Base-by-base conservation (phyloP, 2,329 filamentous ascomycete species). In the Malbranchea zuffiana region DNA sequence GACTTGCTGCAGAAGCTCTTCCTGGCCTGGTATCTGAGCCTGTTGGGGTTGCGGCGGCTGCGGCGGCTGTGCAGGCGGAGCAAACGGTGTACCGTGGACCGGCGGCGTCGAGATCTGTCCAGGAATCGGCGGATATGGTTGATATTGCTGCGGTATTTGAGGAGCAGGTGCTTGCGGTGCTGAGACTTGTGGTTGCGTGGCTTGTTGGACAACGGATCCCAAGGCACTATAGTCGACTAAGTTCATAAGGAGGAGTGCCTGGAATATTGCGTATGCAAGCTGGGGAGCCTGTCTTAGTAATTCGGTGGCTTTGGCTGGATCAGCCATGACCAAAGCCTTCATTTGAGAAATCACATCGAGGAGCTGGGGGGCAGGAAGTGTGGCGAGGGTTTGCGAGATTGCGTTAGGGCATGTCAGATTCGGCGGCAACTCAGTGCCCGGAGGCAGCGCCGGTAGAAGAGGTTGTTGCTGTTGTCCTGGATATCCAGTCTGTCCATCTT, bases 271-370 rank as follows among this genome's bases (percentile, higher is more conserved):
- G 52, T 93, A 96, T 3, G 84, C 78, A 29, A 98, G 76, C 62
- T 98, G 90, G 0, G 90, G 90, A 1, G 87, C 86, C 63, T 88
- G 81, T 44, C 80, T 72, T 27, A 98, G 74, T 26, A 96, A 75
- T 53, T 93, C 84, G 0, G 80, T 86, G 3, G 87, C 87, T 54
- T 85, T 82, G 13, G 73, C 71, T 2, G 88, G 86, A 50, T 96
- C 86, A 16, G 72, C 75, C 34, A 77, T 75, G n/a, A 84, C 84
- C 8, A 96, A 69, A 3, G 78, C 75, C 63, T 96, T 96, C 83
- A 96, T 92, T 59, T 96, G 87, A 6, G 80, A 78, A 42, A 98
- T 75, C 40, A 95, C 87, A 48, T 95, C 88, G 49, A 96, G 81
- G 2, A 98, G 76, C 58, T 96, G 87, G 5, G 82, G 74, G 0